These are phyloP conservation scores for Ambrosiella xylebori DNA, from an alignment of 2,329 filamentous ascomycete species.

Conservation along the genomic window DNA sequence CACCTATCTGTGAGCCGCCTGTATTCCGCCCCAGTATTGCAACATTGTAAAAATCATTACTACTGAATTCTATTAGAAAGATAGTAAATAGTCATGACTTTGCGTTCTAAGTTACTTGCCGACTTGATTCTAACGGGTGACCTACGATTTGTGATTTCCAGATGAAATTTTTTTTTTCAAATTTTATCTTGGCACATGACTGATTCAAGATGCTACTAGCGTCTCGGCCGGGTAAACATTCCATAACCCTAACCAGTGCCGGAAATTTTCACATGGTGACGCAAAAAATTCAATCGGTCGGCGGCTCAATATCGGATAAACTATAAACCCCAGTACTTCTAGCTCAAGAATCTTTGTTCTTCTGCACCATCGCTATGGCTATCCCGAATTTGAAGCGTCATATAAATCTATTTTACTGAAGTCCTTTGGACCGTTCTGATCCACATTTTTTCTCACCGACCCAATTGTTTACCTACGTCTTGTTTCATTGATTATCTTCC, in stretches of 20 bases:
- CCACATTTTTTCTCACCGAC: background rate
- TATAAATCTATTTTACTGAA: background rate
- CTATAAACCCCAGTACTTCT: background rate
- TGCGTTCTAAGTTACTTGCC: background rate
- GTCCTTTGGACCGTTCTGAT: background rate
- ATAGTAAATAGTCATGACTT: too few species aligned
- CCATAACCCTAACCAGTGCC: background rate
- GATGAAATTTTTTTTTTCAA: background rate
- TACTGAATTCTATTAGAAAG: background rate
- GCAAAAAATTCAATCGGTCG: background rate
- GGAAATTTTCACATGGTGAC: background rate
- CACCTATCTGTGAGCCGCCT: background rate
- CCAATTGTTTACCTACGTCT: background rate
- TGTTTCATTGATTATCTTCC: background rate
- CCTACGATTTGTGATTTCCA: background rate
- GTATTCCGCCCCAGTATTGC: background rate
- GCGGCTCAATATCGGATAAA: conserved; percentile 10
- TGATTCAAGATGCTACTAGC: background rate
- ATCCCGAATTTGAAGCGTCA: conserved; percentile 10
- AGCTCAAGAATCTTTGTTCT: conserved; percentile 1
- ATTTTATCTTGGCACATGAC: background rate
- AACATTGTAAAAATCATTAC: background rate
- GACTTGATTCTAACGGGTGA: background rate
- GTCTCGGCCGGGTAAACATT: background rate
- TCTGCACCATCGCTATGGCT: background rate